Evolutionary conservation across 805 yeast genomes (phyloP).

Genomic region (Schizosaccharomyces japonicus): DNA sequence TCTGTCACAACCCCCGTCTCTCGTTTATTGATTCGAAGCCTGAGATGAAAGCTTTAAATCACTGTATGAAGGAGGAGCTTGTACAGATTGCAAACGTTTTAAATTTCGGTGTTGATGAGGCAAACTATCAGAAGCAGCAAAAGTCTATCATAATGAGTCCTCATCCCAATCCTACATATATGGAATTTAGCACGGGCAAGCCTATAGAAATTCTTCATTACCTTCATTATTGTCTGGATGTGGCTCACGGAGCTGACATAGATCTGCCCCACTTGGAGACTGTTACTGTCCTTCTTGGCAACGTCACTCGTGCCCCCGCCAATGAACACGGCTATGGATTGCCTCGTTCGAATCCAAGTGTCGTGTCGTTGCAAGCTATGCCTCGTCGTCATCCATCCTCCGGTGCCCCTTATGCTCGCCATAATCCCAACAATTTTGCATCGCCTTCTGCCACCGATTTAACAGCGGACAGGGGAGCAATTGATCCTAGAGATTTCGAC

Average conservation of each 20-base stretch:
- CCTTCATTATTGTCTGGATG: neutral
- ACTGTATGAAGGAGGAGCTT: neutral
- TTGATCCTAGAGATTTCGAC: neutral
- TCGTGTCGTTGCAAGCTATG: neutral
- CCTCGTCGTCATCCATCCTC: neutral
- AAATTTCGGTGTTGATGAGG: neutral
- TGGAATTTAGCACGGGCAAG: neutral
- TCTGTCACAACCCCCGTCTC: slow-evolving; percentile 10
- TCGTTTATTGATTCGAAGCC: neutral
- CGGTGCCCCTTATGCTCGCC: neutral
- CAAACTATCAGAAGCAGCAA: neutral
- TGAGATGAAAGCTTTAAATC: neutral
- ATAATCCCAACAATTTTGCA: neutral
- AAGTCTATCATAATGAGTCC: neutral
- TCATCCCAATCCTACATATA: neutral
- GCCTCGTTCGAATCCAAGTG: neutral
- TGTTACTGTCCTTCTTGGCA: neutral
- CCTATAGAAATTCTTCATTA: neutral
- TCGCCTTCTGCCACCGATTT: neutral
- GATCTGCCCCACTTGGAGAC: neutral
- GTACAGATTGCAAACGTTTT: neutral
- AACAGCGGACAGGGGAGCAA: slow-evolving; percentile 1
- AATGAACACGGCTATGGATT: neutral
- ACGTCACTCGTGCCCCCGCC: neutral
- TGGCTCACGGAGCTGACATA: neutral